phyloP scores from a whole-genome alignment of 768 basidiomycete species.

The Termitomyces sp. region DNA sequence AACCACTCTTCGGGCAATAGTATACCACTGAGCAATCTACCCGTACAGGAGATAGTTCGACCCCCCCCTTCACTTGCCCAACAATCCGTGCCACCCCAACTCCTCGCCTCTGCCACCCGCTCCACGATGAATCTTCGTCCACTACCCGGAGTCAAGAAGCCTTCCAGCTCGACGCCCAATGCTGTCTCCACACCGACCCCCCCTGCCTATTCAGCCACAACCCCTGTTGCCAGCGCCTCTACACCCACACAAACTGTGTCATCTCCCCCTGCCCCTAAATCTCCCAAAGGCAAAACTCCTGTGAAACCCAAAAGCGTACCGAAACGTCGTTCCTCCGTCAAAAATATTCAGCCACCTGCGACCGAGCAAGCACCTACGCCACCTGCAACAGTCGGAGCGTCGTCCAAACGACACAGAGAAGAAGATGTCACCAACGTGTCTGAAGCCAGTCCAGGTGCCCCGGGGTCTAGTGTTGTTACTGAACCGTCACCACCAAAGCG shows the following conservation, averaged over 20 bases:
- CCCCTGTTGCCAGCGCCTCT: slow-evolving; percentile 37
- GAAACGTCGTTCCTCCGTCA: slow-evolving; percentile 29
- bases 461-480: slow-evolving; percentile 25
- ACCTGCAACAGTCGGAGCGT: slow-evolving; percentile 17
- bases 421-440: slow-evolving; percentile 40
- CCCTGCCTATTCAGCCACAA: slow-evolving; percentile 35
- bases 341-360: slow-evolving; percentile 16
- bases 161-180: slow-evolving; percentile 19
- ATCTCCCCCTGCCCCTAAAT: slow-evolving; percentile 67
- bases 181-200: slow-evolving; percentile 36
- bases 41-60: slow-evolving; percentile 12
- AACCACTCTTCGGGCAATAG: slow-evolving; percentile 3
- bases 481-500: slow-evolving; percentile 72
- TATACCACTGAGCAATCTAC: slow-evolving; percentile 6
- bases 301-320: slow-evolving; percentile 40
- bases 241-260: slow-evolving; percentile 51
- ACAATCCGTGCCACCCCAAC: slow-evolving; percentile 15
- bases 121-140: slow-evolving; percentile 14
- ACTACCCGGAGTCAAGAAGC: slow-evolving; percentile 24
- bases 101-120: slow-evolving; percentile 12
- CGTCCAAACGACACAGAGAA: slow-evolving; percentile 46
- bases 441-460: slow-evolving; percentile 25
- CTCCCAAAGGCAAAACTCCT: slow-evolving; percentile 54
- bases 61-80: slow-evolving; percentile 19
- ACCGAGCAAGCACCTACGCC: slow-evolving; percentile 18